phyloP scores from a whole-genome alignment of 2,329 filamentous ascomycete genomes.

The Emmonsia crescens region DNA sequence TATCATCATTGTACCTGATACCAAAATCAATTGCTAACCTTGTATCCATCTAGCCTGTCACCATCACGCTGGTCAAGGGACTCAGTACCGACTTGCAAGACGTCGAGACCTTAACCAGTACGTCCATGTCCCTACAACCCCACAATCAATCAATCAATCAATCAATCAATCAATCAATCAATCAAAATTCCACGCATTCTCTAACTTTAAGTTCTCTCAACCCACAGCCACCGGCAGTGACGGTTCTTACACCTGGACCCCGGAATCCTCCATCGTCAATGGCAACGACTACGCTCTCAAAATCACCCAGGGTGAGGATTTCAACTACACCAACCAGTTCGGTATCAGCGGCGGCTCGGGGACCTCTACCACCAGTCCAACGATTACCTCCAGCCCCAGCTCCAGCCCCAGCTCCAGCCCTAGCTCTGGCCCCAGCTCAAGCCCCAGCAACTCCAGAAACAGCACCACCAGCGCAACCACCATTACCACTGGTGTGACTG shows the following conservation, averaged over 20 bases:
- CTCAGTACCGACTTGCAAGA: constrained; percentile 39
- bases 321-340: constrained; percentile 49
- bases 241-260: constrained; percentile 43
- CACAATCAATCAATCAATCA: too few relatives aligned
- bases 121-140: constrained; percentile 12
- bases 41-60: constrained; percentile 33
- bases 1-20: background rate
- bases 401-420: constrained; percentile 1
- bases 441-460: constrained; percentile 36
- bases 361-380: constrained; percentile 3
- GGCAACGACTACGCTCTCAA: constrained; percentile 47
- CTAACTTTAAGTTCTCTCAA: background rate
- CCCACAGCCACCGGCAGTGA: constrained; percentile 31
- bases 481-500: constrained; percentile 13
- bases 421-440: constrained; percentile 12
- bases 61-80: constrained; percentile 47
- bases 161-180: too few relatives aligned
- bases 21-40: constrained; percentile 10
- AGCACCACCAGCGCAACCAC: constrained; percentile 15
- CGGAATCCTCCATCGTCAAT: constrained; percentile 32
- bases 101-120: constrained; percentile 41
- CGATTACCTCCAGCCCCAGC: constrained; percentile 15
- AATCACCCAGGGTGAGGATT: constrained; percentile 41
- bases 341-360: constrained; percentile 30
- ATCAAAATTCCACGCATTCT: background rate